Conservation (phyloP, 148 eudicot genomes). For the Cornus controversa region DNA sequence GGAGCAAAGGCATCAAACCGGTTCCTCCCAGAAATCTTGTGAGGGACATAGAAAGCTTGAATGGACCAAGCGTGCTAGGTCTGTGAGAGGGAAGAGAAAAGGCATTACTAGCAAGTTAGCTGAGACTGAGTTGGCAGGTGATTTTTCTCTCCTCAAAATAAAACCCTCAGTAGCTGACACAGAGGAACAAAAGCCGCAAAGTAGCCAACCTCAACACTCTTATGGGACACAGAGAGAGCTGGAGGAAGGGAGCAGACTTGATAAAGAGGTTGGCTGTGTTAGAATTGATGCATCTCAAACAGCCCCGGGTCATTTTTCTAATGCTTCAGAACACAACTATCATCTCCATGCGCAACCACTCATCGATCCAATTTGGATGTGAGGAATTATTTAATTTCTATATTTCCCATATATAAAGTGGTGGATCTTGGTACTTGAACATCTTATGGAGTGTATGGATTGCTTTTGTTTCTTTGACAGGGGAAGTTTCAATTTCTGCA, state of each 20-base stretch:
- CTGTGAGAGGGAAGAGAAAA: too few species aligned
- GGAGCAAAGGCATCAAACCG: background rate
- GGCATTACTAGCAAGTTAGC: too few species aligned
- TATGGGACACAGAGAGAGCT: background rate
- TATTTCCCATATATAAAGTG: background rate
- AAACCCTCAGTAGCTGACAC: slow-evolving; percentile 2
- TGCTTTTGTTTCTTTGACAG: slow-evolving; percentile 26
- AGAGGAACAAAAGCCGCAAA: slow-evolving; percentile 1
- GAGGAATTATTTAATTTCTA: slow-evolving; percentile 10
- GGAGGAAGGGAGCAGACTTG: slow-evolving; percentile 5
- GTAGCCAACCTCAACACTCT: slow-evolving; percentile 1
- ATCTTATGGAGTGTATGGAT: background rate
- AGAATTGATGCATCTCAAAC: slow-evolving; percentile 11
- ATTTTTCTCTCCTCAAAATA: background rate
- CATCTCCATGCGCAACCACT: slow-evolving; percentile 37
- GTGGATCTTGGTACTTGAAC: background rate
- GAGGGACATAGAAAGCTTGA: background rate
- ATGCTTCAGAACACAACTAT: background rate
- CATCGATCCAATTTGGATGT: slow-evolving; percentile 54
- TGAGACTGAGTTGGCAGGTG: background rate
- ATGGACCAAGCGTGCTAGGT: background rate
- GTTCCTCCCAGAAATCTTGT: slow-evolving; percentile 4
- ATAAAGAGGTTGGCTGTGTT: slow-evolving; percentile 1
- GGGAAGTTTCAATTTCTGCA: slow-evolving; percentile 42
- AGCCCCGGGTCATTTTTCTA: slow-evolving; percentile 8